phyloP scores from a whole-genome alignment of 495 filamentous ascomycete genomes.

The Sabuloglossum arenarium region DNA sequence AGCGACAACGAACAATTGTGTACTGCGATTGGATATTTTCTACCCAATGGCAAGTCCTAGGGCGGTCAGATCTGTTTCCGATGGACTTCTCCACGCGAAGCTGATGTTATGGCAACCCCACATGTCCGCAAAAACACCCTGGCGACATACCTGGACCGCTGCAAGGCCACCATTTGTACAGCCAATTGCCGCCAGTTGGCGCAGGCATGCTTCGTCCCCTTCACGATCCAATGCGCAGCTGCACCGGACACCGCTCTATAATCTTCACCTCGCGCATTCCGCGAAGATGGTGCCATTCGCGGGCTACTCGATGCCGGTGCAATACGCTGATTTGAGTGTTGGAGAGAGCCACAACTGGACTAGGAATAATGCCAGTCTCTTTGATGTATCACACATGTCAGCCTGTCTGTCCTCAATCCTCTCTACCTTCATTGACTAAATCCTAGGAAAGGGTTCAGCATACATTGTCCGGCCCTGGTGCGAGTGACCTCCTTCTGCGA shows the following conservation, averaged over 20 bases:
- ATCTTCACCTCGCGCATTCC: slow-evolving; percentile 57
- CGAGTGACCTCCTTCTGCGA: slow-evolving; percentile 51
- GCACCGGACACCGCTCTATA: slow-evolving; percentile 59
- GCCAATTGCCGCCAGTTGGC: background rate
- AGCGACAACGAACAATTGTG: background rate
- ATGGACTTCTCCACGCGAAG: background rate
- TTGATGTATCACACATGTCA: slow-evolving; percentile 63
- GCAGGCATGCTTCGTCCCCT: slow-evolving; percentile 1
- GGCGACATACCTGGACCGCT: background rate
- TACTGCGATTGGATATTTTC: background rate
- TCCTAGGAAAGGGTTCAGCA: slow-evolving; percentile 36
- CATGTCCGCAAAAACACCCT: background rate
- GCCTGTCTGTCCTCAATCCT: background rate
- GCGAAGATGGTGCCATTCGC: slow-evolving; percentile 96
- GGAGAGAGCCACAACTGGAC: slow-evolving; percentile 74
- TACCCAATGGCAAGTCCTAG: background rate
- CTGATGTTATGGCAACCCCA: background rate
- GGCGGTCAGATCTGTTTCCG: background rate
- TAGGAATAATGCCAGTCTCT: slow-evolving; percentile 64
- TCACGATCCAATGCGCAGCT: background rate
- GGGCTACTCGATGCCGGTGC: slow-evolving; percentile 81
- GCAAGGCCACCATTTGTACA: background rate
- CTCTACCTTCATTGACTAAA: background rate
- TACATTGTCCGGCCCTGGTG: slow-evolving; percentile 56
- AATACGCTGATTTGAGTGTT: slow-evolving; percentile 57